phyloP scores from a whole-genome alignment of 768 basidiomycete genomes.

The Mycena galopus region DNA sequence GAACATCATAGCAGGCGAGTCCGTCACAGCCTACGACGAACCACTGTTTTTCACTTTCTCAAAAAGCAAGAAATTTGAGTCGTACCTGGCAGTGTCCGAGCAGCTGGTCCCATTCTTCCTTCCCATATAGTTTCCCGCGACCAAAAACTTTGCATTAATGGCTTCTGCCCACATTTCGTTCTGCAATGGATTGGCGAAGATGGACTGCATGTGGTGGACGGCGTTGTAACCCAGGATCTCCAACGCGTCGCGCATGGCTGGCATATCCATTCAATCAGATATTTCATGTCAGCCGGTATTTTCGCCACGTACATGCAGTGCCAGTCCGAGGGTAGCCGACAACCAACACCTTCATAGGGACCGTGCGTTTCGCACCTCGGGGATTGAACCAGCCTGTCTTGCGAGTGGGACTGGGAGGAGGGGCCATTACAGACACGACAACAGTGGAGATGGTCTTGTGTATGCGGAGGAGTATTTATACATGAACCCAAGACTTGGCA shows the following conservation, averaged over 20 bases:
- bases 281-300: background rate
- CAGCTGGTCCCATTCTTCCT: constrained; percentile 10
- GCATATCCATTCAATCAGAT: background rate
- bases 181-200: background rate
- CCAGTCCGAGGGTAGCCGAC: constrained; percentile 1
- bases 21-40: background rate
- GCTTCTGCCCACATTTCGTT: constrained; percentile 1
- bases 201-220: background rate
- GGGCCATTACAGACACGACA: background rate
- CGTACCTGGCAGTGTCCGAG: constrained; percentile 9
- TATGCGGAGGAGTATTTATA: background rate
- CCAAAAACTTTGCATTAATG: constrained; percentile 3
- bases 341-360: constrained; percentile 7
- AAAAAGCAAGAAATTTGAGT: background rate
- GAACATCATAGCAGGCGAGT: background rate
- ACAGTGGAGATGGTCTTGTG: background rate
- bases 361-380: background rate
- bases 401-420: background rate
- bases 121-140: background rate
- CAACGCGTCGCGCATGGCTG: constrained; percentile 1
- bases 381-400: background rate
- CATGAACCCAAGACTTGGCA: background rate
- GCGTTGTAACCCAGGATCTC: constrained; percentile 3
- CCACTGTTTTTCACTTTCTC: background rate
- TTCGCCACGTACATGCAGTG: too few relatives aligned